Evolutionary conservation across 1,284 basidiomycete species (phyloP).

Genomic region (Sphagnurus paluster): DNA sequence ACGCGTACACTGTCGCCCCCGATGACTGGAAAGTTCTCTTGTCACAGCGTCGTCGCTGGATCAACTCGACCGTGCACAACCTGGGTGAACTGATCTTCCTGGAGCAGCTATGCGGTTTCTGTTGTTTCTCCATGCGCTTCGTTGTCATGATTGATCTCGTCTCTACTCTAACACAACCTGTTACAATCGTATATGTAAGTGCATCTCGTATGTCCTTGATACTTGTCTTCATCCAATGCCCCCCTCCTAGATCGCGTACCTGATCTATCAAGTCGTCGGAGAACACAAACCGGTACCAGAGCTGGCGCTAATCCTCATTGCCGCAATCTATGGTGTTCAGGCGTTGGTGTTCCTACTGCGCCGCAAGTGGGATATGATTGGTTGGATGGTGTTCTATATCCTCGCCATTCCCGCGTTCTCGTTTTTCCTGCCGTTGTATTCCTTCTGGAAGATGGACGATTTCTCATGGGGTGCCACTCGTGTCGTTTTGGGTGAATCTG

Average conservation of each 20-base stretch:
- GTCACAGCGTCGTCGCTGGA: constrained; percentile 99
- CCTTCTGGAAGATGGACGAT: constrained; percentile 99
- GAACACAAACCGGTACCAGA: constrained; percentile 67
- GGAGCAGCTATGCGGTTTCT: constrained; percentile 95
- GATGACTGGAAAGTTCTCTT: constrained; percentile 93
- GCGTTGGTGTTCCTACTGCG: constrained; percentile 85
- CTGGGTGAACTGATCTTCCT: constrained; percentile 90
- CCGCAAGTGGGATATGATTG: constrained; percentile 94
- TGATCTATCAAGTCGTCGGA: constrained; percentile 75
- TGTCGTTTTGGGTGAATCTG: constrained; percentile 91
- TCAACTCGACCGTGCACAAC: constrained; percentile 99
- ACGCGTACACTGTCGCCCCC: constrained; percentile 90
- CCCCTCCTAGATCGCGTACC: constrained; percentile 72
- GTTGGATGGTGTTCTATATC: constrained; percentile 98
- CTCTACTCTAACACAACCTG: constrained; percentile 85
- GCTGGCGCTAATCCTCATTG: constrained; percentile 89
- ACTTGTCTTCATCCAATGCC: constrained; percentile 9
- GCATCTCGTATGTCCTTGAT: not conserved
- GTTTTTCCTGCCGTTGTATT: constrained; percentile 92
- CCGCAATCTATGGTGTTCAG: constrained; percentile 90
- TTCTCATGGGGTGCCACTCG: constrained; percentile 98
- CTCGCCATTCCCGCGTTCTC: constrained; percentile 91
- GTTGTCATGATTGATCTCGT: constrained; percentile 95
- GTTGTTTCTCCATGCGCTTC: constrained; percentile 98
- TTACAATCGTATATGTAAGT: constrained; percentile 93